Evolutionary conservation across 345 rosid species (phyloP).

Genomic region (Eutrema japonicum): DNA sequence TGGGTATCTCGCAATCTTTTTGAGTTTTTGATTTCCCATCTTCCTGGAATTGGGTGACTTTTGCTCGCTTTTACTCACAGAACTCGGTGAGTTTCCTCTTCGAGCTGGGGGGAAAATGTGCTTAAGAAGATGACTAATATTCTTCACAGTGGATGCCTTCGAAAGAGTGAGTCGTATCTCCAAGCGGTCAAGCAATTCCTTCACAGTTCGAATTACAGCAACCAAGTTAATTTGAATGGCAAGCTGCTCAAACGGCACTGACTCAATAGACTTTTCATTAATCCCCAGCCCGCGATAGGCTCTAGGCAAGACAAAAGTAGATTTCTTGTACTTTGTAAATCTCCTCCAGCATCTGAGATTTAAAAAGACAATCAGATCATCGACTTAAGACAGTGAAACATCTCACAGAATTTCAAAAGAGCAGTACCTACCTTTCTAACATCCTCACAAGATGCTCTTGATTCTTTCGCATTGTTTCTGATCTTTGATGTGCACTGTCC

Average conservation of each 20-base stretch:
- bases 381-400: neutral
- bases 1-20: constrained; percentile 66
- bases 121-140: constrained; percentile 86
- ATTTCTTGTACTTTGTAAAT: constrained; percentile 62
- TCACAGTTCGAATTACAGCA: constrained; percentile 63
- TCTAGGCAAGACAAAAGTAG: constrained; percentile 68
- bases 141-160: constrained; percentile 49
- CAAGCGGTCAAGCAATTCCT: constrained; percentile 76
- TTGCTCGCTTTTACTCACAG: constrained; percentile 56
- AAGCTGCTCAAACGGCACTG: constrained; percentile 83
- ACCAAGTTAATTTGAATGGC: constrained; percentile 74
- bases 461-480: constrained; percentile 35
- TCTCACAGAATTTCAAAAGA: neutral
- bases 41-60: constrained; percentile 49
- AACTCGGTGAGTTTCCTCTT: constrained; percentile 57
- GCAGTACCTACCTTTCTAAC: constrained; percentile 34
- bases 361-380: constrained; percentile 2
- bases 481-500: constrained; percentile 31
- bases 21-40: constrained; percentile 48
- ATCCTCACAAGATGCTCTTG: constrained; percentile 36
- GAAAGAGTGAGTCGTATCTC: constrained; percentile 64
- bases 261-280: constrained; percentile 51
- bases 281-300: constrained; percentile 67
- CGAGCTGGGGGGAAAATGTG: constrained; percentile 65
- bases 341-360: constrained; percentile 79